phyloP scores from a whole-genome alignment of 2,329 filamentous ascomycete species.

The Thielaviopsis musarum region DNA sequence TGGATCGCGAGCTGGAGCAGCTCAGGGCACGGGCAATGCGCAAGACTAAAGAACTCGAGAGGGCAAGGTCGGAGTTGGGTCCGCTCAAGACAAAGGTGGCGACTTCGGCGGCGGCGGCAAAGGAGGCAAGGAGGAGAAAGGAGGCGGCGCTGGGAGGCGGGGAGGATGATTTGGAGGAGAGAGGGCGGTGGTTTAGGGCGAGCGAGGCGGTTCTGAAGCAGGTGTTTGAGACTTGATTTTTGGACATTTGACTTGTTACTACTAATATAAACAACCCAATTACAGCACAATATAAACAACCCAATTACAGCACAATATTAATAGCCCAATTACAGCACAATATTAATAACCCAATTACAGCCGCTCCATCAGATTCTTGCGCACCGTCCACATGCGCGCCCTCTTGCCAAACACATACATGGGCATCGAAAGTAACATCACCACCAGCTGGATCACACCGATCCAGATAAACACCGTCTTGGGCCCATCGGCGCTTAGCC shows the following conservation, averaged over 20 bases:
- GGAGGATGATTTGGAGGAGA: slow-evolving; percentile 58
- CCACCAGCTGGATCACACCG: slow-evolving; percentile 68
- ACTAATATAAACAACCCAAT: background rate
- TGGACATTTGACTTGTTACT: background rate
- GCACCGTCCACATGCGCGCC: slow-evolving; percentile 83
- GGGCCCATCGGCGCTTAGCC: slow-evolving; percentile 60
- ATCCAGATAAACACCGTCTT: slow-evolving; percentile 68
- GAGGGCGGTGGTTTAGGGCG: slow-evolving; percentile 57
- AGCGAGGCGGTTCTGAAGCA: slow-evolving; percentile 43
- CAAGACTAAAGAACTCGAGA: slow-evolving; percentile 50
- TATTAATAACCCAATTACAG: slow-evolving; percentile 20
- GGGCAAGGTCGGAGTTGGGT: slow-evolving; percentile 48
- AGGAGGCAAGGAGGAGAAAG: slow-evolving; percentile 51
- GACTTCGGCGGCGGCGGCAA: slow-evolving; percentile 48
- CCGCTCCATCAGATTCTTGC: slow-evolving; percentile 74
- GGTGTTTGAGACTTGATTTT: background rate
- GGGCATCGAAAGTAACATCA: slow-evolving; percentile 60
- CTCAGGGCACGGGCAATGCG: slow-evolving; percentile 44
- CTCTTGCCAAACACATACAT: slow-evolving; percentile 93
- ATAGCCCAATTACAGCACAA: background rate
- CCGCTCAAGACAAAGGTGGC: slow-evolving; percentile 51
- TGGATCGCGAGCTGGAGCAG: slow-evolving; percentile 47
- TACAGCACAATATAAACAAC: background rate
- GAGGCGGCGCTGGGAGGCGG: slow-evolving; percentile 44
- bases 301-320: background rate